Evolutionary conservation across 305 asterid genomes (phyloP).

Genomic region (Solanum chacoense): DNA sequence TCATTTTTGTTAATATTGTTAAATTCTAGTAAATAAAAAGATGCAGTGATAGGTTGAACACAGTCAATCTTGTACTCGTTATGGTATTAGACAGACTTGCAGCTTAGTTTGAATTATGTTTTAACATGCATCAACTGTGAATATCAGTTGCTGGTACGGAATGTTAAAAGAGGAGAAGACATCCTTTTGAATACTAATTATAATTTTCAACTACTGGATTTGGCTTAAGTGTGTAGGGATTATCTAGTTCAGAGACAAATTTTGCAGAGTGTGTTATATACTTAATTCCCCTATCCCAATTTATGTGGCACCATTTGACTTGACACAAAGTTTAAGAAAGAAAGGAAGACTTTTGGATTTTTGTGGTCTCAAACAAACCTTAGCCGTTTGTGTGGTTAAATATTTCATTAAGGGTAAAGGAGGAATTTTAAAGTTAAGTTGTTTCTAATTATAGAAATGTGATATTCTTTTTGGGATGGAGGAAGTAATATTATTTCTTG

Average conservation of each 20-base stretch:
- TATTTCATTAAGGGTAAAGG: neutral
- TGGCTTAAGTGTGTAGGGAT: neutral
- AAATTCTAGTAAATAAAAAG: neutral
- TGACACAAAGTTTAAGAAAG: neutral
- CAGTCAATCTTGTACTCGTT: neutral
- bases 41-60: neutral
- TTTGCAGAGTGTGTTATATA: neutral
- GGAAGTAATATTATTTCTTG: neutral
- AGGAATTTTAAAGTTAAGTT: neutral
- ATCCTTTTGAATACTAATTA: neutral
- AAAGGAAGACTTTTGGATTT: neutral
- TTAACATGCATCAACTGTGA: neutral
- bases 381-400: neutral
- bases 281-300: neutral
- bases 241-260: neutral
- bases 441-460: neutral
- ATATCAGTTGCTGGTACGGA: neutral
- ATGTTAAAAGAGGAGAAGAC: neutral
- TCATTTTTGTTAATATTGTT: neutral
- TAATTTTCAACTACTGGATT: neutral
- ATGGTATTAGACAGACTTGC: neutral
- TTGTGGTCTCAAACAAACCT: neutral
- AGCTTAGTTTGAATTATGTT: neutral
- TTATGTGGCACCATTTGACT: neutral
- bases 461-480: neutral